Conservation (phyloP, 768 basidiomycete species). For the Austroboletus eburneus region DNA sequence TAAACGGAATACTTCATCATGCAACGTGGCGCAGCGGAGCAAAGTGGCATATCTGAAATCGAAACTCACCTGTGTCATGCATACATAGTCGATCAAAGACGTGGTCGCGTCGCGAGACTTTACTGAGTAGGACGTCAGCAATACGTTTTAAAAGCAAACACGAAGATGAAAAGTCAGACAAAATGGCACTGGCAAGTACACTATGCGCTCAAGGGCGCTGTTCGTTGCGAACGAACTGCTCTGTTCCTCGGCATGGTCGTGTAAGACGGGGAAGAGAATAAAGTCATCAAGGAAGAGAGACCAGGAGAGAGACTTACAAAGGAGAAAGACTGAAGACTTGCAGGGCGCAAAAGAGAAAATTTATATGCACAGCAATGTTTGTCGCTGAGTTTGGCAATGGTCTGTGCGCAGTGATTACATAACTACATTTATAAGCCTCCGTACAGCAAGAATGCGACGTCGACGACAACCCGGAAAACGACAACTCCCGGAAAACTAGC, state of each 20-base stretch:
- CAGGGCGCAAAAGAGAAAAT: no score
- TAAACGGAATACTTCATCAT: conserved; percentile 63
- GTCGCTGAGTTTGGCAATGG: conserved; percentile 28
- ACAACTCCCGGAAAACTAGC: not conserved
- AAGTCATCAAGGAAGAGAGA: conserved; percentile 49
- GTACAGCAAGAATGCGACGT: conserved; percentile 7
- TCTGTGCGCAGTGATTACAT: conserved; percentile 31
- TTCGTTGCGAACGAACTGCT: conserved; percentile 77
- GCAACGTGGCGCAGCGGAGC: conserved; percentile 19
- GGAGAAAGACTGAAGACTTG: no score
- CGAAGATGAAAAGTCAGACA: conserved; percentile 49
- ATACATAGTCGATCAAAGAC: not conserved
- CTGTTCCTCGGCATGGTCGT: conserved; percentile 86
- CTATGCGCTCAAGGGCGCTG: conserved; percentile 58
- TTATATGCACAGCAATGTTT: conserved; percentile 24
- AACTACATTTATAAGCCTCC: conserved; percentile 14
- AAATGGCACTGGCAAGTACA: conserved; percentile 90
- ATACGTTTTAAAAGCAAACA: not conserved
- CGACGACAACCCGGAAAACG: conserved; percentile 17
- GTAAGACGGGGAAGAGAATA: conserved; percentile 91
- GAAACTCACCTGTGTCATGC: conserved; percentile 21
- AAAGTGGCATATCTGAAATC: conserved; percentile 3
- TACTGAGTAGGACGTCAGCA: conserved; percentile 13
- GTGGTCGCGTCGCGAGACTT: not conserved
- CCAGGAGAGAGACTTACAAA: conserved; percentile 14